Conservation (phyloP, 1,139 yeast species). For the Scheffersomyces insectosa region DNA sequence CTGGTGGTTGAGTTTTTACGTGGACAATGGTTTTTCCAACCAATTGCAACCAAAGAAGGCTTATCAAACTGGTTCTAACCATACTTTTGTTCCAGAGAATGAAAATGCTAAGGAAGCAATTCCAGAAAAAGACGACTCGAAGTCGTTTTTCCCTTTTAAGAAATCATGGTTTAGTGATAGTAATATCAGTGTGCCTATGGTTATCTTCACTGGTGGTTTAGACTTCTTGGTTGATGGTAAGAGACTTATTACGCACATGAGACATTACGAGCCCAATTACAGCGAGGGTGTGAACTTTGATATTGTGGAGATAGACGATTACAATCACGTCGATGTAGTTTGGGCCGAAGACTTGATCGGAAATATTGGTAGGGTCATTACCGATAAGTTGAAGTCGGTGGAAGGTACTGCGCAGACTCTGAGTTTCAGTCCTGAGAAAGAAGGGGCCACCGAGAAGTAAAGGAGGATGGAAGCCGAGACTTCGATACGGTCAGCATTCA, state of each 20-base stretch:
- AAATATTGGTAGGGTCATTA: slow-evolving; percentile 24
- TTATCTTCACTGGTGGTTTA: slow-evolving; percentile 59
- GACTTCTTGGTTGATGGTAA: slow-evolving; percentile 72
- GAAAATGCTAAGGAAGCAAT: slow-evolving; percentile 1
- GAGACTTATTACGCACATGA: slow-evolving; percentile 53
- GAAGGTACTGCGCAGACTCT: neutral
- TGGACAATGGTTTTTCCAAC: slow-evolving; percentile 42
- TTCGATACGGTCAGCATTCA: too few species aligned
- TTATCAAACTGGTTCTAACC: slow-evolving; percentile 32
- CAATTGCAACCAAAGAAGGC: slow-evolving; percentile 36
- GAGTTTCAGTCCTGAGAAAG: neutral
- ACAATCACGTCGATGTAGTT: slow-evolving; percentile 54
- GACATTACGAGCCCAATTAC: slow-evolving; percentile 47
- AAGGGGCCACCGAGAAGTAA: neutral
- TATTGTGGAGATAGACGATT: slow-evolving; percentile 42
- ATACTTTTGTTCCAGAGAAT: slow-evolving; percentile 9
- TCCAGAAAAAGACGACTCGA: slow-evolving; percentile 35
- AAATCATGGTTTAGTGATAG: slow-evolving; percentile 53
- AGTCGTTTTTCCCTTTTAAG: slow-evolving; percentile 55
- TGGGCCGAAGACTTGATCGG: slow-evolving; percentile 56
- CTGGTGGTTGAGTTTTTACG: slow-evolving; percentile 76
- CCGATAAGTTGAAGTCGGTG: slow-evolving; percentile 3
- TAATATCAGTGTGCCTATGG: slow-evolving; percentile 50
- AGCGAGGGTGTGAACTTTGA: slow-evolving; percentile 40
- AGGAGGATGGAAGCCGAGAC: too few species aligned